Conservation (phyloP, 768 basidiomycete species). For the Agrocybe praecox region DNA sequence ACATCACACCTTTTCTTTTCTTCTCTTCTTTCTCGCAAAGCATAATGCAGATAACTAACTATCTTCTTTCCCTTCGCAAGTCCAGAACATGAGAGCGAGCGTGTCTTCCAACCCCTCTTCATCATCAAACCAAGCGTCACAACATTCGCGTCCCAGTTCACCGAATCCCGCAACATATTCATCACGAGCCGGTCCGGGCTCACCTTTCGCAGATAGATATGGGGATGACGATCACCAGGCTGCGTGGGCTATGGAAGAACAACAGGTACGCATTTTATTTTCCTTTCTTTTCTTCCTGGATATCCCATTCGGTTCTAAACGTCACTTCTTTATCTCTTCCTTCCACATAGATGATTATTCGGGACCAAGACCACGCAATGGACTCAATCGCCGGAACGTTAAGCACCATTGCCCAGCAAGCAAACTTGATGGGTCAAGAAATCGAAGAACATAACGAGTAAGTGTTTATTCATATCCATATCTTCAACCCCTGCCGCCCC, state of each 20-base stretch:
- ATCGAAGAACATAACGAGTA: conserved; percentile 92
- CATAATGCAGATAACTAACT: conserved; percentile 21
- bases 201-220: conserved; percentile 35
- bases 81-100: conserved; percentile 77
- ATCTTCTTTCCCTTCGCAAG: conserved; percentile 38
- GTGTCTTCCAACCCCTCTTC: conserved; percentile 32
- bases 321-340: background rate
- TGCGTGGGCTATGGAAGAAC: conserved; percentile 86
- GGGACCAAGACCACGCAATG: conserved; percentile 88
- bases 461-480: conserved; percentile 19
- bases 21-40: background rate
- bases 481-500: no score
- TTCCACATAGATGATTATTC: conserved; percentile 70
- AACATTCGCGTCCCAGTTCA: conserved; percentile 19
- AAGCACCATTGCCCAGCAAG: conserved; percentile 84
- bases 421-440: conserved; percentile 92
- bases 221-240: conserved; percentile 69
- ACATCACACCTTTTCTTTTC: background rate
- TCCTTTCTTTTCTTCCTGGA: background rate
- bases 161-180: conserved; percentile 16
- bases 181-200: conserved; percentile 30
- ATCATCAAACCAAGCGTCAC: conserved; percentile 18
- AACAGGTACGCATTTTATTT: conserved; percentile 54
- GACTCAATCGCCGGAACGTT: conserved; percentile 87
- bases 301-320: no score